Conservation (phyloP, 2,329 filamentous ascomycete genomes). For the Cytospora paraplurivora region DNA sequence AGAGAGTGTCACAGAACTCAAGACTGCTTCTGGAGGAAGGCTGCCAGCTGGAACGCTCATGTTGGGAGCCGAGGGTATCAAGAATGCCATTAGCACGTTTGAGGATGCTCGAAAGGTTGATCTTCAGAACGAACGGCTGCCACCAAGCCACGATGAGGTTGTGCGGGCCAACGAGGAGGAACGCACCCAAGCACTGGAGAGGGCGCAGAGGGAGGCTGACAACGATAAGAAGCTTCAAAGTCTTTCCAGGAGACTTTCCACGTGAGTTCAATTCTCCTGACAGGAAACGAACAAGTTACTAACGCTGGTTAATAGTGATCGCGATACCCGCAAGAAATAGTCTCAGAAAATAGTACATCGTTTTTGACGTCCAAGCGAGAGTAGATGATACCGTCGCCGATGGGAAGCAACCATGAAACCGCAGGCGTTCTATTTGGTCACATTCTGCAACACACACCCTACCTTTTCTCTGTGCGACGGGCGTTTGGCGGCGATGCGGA, state of each 20-base stretch:
- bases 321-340: constrained; percentile 27
- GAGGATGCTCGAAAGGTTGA: constrained; percentile 97
- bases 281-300: not conserved
- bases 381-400: constrained; percentile 4
- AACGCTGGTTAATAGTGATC: constrained; percentile 18
- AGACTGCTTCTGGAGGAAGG: constrained; percentile 91
- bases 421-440: not conserved
- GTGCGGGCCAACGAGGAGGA: constrained; percentile 80
- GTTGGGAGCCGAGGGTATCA: constrained; percentile 94
- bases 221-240: constrained; percentile 87
- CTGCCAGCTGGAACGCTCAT: constrained; percentile 95
- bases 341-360: not conserved
- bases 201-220: constrained; percentile 84
- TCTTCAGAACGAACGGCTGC: constrained; percentile 91
- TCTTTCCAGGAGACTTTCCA: constrained; percentile 89
- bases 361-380: not conserved
- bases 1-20: constrained; percentile 94
- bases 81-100: constrained; percentile 95
- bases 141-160: constrained; percentile 91
- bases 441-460: constrained; percentile 10
- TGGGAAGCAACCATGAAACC: constrained; percentile 12
- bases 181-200: constrained; percentile 78
- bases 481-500: constrained; percentile 9
- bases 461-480: constrained; percentile 1
- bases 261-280: constrained; percentile 64